Conservation (phyloP, 2,329 filamentous ascomycete species). For the Penicillium expansum region DNA sequence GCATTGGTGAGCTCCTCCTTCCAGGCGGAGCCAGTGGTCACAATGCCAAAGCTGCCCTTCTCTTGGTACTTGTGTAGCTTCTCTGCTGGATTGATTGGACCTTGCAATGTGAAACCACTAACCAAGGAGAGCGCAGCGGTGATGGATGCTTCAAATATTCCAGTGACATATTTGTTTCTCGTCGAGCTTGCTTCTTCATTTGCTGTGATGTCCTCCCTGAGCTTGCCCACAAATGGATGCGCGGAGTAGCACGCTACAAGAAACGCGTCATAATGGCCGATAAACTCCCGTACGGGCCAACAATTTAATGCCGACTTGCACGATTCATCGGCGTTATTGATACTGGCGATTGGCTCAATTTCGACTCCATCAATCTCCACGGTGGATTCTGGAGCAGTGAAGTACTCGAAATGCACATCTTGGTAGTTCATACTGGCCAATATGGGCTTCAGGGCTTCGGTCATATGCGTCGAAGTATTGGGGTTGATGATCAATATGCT, state of each 20-base stretch:
- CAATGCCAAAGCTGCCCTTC: conserved; percentile 68
- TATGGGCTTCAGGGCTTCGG: conserved; percentile 42
- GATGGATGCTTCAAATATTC: conserved; percentile 86
- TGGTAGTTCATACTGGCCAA: conserved; percentile 36
- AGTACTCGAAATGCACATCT: conserved; percentile 41
- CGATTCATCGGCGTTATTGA: conserved; percentile 73
- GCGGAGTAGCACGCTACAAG: conserved; percentile 86
- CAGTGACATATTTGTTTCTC: conserved; percentile 59
- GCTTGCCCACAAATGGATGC: conserved; percentile 68
- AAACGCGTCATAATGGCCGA: conserved; percentile 63
- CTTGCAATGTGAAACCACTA: conserved; percentile 38
- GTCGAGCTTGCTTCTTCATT: conserved; percentile 19
- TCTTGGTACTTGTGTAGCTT: conserved; percentile 39
- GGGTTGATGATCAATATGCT: conserved; percentile 47
- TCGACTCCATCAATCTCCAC: conserved; percentile 31
- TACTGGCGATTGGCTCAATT: conserved; percentile 63
- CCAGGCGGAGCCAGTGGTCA: conserved; percentile 85
- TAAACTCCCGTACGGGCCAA: conserved; percentile 51
- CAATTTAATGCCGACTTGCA: conserved; percentile 61
- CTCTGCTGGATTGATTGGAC: conserved; percentile 8
- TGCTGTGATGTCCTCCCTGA: conserved; percentile 50
- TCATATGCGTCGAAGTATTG: conserved; percentile 47
- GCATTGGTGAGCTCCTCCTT: conserved; percentile 67
- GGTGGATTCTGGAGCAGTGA: conserved; percentile 36
- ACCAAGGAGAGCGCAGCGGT: conserved; percentile 59